phyloP scores from a whole-genome alignment of 495 filamentous ascomycete species.

The Penicillium ochrochloron region DNA sequence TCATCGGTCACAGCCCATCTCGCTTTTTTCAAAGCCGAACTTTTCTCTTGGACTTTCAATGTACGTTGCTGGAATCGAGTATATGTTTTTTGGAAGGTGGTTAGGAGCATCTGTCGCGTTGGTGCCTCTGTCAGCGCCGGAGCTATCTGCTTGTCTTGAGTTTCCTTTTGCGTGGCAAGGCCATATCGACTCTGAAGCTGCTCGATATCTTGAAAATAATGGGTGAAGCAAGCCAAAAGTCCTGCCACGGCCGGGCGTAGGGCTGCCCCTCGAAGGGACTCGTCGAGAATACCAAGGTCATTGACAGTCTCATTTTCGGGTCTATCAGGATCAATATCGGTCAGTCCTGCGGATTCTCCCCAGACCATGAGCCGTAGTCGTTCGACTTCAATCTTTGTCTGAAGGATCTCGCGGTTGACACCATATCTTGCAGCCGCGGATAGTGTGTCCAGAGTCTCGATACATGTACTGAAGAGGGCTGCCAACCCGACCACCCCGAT shows the following conservation, averaged over 20 bases:
- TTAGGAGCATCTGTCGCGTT: neutral
- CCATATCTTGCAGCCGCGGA: conserved; percentile 8
- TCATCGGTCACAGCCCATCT: conserved; percentile 7
- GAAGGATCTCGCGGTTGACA: conserved; percentile 6
- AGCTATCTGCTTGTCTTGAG: neutral
- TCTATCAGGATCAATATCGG: conserved; percentile 2
- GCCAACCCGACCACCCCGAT: conserved; percentile 20
- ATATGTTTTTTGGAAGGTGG: neutral
- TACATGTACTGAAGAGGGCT: conserved; percentile 10
- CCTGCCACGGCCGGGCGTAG: neutral
- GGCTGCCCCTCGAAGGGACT: neutral
- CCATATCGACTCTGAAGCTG: conserved; percentile 3
- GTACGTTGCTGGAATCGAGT: neutral
- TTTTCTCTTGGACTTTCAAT: neutral
- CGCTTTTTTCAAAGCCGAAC: conserved; percentile 8
- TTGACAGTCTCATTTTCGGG: neutral
- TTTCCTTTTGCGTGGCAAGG: neutral
- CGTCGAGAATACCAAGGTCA: neutral
- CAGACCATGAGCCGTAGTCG: conserved; percentile 10
- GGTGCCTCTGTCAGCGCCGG: neutral
- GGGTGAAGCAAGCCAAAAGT: neutral
- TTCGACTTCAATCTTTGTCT: conserved; percentile 11
- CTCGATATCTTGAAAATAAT: conserved; percentile 3
- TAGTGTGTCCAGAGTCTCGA: conserved; percentile 4
- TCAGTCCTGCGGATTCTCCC: conserved; percentile 10